phyloP scores from a whole-genome alignment of 176 grass and related monocot genomes.

The Lolium rigidum region DNA sequence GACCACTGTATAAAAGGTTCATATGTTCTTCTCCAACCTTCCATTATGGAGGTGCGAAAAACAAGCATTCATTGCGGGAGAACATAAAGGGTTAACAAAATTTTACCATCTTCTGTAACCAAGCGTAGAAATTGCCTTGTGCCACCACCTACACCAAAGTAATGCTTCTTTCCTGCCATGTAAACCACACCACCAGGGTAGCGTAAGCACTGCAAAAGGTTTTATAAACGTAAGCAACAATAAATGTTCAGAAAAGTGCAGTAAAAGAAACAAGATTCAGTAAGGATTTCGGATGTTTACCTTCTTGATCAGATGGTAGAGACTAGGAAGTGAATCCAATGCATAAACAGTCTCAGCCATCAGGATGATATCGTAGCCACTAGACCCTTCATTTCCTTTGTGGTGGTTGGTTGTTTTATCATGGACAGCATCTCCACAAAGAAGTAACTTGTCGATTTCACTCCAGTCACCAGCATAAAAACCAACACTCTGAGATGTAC shows the following conservation, averaged over 20 bases:
- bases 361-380: slow-evolving; percentile 89
- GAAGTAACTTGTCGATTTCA: slow-evolving; percentile 80
- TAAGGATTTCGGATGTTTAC: slow-evolving; percentile 39
- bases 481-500: slow-evolving; percentile 47
- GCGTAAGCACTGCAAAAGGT: slow-evolving; percentile 56
- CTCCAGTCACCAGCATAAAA: slow-evolving; percentile 97
- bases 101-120: slow-evolving; percentile 91
- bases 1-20: background rate
- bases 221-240: slow-evolving; percentile 35
- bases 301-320: slow-evolving; percentile 84
- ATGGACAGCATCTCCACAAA: slow-evolving; percentile 40
- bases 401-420: slow-evolving; percentile 44
- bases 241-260: background rate
- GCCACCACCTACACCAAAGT: slow-evolving; percentile 97
- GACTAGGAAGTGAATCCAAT: slow-evolving; percentile 70
- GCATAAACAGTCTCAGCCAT: slow-evolving; percentile 96
- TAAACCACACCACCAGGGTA: slow-evolving; percentile 67
- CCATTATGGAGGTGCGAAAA: slow-evolving; percentile 20
- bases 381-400: slow-evolving; percentile 32
- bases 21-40: slow-evolving; percentile 1
- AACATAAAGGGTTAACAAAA: slow-evolving; percentile 20
- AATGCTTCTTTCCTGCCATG: slow-evolving; percentile 96
- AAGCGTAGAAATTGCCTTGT: slow-evolving; percentile 87
- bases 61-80: background rate
- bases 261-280: slow-evolving; percentile 16